Evolutionary conservation across 2,329 filamentous ascomycete genomes (phyloP).

Genomic region (Penicillium griseofulvum): DNA sequence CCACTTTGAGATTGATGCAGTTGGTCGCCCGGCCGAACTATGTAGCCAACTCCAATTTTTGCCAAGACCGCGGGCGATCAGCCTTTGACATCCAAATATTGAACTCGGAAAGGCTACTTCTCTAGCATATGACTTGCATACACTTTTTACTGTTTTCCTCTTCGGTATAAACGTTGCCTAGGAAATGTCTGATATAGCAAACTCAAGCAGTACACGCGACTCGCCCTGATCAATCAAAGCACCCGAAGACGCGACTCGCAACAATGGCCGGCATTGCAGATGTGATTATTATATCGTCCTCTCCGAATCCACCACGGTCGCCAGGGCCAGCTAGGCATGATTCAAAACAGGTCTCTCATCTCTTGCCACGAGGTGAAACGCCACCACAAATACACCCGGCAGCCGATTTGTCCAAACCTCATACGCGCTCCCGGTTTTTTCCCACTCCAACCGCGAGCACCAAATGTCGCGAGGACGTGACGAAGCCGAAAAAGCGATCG

Average conservation of each 20-base stretch:
- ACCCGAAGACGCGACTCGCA: conserved; percentile 12
- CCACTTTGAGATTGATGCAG: conserved; percentile 7
- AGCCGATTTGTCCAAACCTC: conserved; percentile 23
- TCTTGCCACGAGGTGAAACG: conserved; percentile 23
- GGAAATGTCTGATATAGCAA: background rate
- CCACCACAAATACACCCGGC: conserved; percentile 29
- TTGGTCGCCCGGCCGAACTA: conserved; percentile 36
- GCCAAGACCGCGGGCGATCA: conserved; percentile 32
- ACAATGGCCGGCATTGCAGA: conserved; percentile 41
- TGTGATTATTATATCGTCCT: conserved; percentile 43
- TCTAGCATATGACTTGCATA: background rate
- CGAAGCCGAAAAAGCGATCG: conserved; percentile 11
- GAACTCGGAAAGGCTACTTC: background rate
- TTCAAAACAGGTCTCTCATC: conserved; percentile 11
- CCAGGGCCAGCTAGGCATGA: conserved; percentile 29
- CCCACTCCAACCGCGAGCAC: conserved; percentile 7
- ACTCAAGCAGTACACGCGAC: background rate
- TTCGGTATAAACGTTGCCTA: background rate
- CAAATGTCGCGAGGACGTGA: background rate
- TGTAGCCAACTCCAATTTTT: conserved; percentile 28
- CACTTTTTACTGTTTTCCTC: background rate
- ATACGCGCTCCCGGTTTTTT: conserved; percentile 30
- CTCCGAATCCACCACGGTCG: conserved; percentile 35
- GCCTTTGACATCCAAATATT: background rate
- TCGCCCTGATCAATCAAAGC: background rate